phyloP scores from a whole-genome alignment of 2,329 filamentous ascomycete genomes.

The Chaetomiaceae sp. region DNA sequence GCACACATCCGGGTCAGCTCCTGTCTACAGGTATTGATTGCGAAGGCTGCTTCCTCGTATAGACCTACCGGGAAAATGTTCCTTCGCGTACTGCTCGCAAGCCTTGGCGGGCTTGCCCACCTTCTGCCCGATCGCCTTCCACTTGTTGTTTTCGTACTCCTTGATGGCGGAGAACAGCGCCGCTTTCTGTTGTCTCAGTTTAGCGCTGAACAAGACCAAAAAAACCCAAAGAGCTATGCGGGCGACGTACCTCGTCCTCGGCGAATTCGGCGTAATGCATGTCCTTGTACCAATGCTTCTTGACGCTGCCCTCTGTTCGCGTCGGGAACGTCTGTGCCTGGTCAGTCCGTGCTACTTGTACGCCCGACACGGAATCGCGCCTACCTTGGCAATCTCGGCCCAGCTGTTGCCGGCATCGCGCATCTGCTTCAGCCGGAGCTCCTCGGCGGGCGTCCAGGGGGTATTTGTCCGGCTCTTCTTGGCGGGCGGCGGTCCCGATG shows the following conservation, averaged over 20 bases:
- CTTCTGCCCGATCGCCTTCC: slow-evolving; percentile 95
- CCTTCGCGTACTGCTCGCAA: slow-evolving; percentile 81
- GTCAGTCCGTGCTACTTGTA: slow-evolving; percentile 17
- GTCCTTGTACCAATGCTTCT: slow-evolving; percentile 99
- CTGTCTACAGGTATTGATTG: no score
- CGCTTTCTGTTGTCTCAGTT: slow-evolving; percentile 50
- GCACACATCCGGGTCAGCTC: slow-evolving; percentile 4
- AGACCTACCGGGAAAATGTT: slow-evolving; percentile 64
- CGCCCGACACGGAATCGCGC: slow-evolving; percentile 18
- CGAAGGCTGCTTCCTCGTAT: no score
- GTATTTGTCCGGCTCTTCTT: slow-evolving; percentile 99
- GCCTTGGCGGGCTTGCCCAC: slow-evolving; percentile 95
- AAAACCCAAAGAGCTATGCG: no score
- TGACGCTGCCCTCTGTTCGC: slow-evolving; percentile 93
- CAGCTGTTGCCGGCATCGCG: slow-evolving; percentile 88
- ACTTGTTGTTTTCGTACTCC: slow-evolving; percentile 97
- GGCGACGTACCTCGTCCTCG: slow-evolving; percentile 74
- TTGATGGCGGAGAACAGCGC: slow-evolving; percentile 90
- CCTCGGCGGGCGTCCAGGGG: slow-evolving; percentile 93
- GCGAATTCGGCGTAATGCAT: slow-evolving; percentile 99
- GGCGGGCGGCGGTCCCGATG: slow-evolving; percentile 47
- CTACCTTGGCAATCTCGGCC: slow-evolving; percentile 96
- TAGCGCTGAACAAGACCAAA: background rate
- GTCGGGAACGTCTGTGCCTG: slow-evolving; percentile 78
- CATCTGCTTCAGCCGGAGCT: slow-evolving; percentile 88